Base-by-base conservation (phyloP, 2,329 filamentous ascomycete species). In the Tolypocladium cylindrosporum region DNA sequence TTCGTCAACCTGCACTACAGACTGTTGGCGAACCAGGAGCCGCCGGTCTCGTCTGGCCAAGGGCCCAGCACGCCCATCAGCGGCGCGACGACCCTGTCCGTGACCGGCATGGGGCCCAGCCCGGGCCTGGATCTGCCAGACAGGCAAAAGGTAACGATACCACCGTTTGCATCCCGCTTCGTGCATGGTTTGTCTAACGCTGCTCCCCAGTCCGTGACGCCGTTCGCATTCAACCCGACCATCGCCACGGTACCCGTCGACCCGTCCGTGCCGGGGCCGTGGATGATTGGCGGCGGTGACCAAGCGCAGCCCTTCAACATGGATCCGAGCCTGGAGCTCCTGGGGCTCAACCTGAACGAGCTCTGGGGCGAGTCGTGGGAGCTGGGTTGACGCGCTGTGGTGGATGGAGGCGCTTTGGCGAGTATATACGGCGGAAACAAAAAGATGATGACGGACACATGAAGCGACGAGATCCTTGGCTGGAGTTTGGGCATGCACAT, bases 1-100 rank as follows among this genome's bases (percentile, higher is more conserved):
- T 85, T 85, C 63, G 78, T 85, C 62, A 78, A 77, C 58, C 70
- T 85, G 37, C 81, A 85, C 67, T 82, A 81, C 65, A 79, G 79
- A 63, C 73, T 85, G 56, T 68, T 83, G 27, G 78, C 79, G 4
- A 79, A 80, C 59, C 81, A 84, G 65, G 78, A 82, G 27, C 72
- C 75, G 11, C 71, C 75, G 0, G 69, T 71, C 36, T 67, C 72
- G 8, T 69, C 71, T 8, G 71, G 66, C 24, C 63, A 66, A 39
- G 54, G 62, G 51, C 62, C 68, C 37, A 61, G 60, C 43, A 60
- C 66, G 27, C 58, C 65, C 39, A 61, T 69, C 55, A 61, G 63
- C 58, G 57, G 62, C 50, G 54, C 60, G 19, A 53, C 60, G 36
- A 57, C 65, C 48, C 60, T 62, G 59, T 54, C 62, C 19, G 64